These are phyloP conservation scores for Cucurbita maxima DNA, from an alignment of 306 rosid genomes.

Conservation along the genomic window DNA sequence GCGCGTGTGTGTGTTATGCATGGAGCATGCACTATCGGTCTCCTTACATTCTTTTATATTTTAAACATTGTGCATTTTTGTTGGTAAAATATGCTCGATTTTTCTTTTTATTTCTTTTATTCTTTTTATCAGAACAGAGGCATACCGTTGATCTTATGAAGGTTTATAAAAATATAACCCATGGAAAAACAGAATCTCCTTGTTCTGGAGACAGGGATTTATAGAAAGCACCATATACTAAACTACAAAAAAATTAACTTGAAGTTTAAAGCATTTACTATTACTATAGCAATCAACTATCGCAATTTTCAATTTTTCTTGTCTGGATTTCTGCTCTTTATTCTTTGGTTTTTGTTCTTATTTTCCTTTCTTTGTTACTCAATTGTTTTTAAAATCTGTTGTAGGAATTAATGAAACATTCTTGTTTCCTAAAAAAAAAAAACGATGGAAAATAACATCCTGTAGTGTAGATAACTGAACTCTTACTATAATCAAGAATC, in stretches of 20 bases:
- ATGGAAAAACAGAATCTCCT: not conserved
- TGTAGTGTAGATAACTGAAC: not conserved
- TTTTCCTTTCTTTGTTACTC: not conserved
- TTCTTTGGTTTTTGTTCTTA: not conserved
- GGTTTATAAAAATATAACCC: not conserved
- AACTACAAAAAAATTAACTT: not conserved
- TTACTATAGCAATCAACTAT: not conserved
- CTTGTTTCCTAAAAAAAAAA: not conserved
- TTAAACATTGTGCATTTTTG: not conserved
- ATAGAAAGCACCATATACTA: not conserved
- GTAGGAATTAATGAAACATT: too few relatives aligned
- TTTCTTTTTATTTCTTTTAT: not conserved
- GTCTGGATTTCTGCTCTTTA: not conserved
- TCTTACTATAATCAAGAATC: not conserved
- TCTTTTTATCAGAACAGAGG: not conserved
- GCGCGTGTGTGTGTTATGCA: constrained; percentile 5
- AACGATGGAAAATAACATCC: not conserved
- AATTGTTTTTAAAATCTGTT: not conserved
- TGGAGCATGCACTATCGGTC: not conserved
- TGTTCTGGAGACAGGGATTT: not conserved
- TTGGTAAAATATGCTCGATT: not conserved
- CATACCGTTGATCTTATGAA: not conserved
- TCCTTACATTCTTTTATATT: not conserved
- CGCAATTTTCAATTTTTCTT: not conserved
- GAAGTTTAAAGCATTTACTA: not conserved